A percentile compares a stretch with the other conserved stretches of the same genome.
These are phyloP conservation scores for Bocquillonia castaneifolia DNA, from an alignment of 441 rosid species.

Conservation along the genomic window DNA sequence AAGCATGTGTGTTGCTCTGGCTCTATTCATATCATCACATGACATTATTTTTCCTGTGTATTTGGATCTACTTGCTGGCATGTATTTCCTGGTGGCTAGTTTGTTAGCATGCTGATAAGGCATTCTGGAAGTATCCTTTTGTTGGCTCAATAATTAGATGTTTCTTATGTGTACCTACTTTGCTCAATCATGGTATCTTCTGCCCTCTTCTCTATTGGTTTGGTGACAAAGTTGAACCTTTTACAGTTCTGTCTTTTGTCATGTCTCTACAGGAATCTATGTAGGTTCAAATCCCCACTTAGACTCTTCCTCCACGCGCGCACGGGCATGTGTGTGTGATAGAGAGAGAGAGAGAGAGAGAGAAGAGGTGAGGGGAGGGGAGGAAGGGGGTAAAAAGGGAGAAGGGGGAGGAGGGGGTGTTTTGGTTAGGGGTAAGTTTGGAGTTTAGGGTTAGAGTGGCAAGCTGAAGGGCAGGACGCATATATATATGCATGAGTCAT, in stretches of 20 bases:
- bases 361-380: too few relatives aligned
- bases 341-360: background rate
- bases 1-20: background rate
- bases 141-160: background rate
- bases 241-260: background rate
- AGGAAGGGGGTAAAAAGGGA: background rate
- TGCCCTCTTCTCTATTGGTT: background rate
- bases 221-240: background rate
- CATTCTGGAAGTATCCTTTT: background rate
- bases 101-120: background rate
- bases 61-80: background rate
- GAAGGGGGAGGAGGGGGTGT: background rate
- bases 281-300: background rate
- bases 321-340: too few relatives aligned
- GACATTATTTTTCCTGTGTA: background rate
- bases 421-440: background rate
- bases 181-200: background rate
- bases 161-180: background rate
- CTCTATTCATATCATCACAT: background rate
- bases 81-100: constrained; percentile 1
- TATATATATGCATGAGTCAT: background rate
- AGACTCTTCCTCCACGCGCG: too few relatives aligned
- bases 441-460: too few relatives aligned
- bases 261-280: background rate
- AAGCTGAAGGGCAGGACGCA: too few relatives aligned